phyloP scores from a whole-genome alignment of 441 rosid species.

The Pelargonium cotyledonis region DNA sequence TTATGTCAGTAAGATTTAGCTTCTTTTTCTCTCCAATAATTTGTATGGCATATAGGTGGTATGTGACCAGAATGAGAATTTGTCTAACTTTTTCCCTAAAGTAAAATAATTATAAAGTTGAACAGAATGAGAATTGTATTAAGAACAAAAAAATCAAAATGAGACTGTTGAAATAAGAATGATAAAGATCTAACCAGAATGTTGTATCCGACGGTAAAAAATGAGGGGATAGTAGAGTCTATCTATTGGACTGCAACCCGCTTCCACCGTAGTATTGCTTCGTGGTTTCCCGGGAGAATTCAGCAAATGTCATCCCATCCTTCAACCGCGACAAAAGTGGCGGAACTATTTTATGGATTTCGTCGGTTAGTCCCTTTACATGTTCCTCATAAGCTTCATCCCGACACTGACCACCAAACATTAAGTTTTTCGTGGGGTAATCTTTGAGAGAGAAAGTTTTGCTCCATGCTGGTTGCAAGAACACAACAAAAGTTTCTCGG shows the following conservation, averaged over 20 bases:
- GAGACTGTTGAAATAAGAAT: slow-evolving; percentile 4
- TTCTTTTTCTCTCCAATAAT: too few relatives aligned
- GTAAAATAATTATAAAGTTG: neutral
- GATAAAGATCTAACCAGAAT: slow-evolving; percentile 12
- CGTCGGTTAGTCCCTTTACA: slow-evolving; percentile 23
- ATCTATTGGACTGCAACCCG: slow-evolving; percentile 68
- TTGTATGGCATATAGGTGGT: too few relatives aligned
- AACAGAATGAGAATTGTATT: neutral
- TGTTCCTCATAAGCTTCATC: slow-evolving; percentile 23
- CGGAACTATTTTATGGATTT: slow-evolving; percentile 49
- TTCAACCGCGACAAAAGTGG: slow-evolving; percentile 63
- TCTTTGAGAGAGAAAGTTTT: slow-evolving; percentile 52
- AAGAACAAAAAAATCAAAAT: neutral
- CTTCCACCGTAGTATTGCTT: slow-evolving; percentile 78
- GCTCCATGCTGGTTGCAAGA: slow-evolving; percentile 83
- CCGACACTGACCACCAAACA: slow-evolving; percentile 19
- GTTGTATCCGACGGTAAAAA: slow-evolving; percentile 1
- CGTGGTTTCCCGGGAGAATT: slow-evolving; percentile 72
- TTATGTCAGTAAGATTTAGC: too few relatives aligned
- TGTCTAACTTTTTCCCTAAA: too few relatives aligned
- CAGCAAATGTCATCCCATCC: slow-evolving; percentile 89
- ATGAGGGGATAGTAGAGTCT: neutral
- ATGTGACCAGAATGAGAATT: too few relatives aligned
- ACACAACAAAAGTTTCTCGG: slow-evolving; percentile 77
- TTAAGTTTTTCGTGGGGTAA: slow-evolving; percentile 26